phyloP scores from a whole-genome alignment of 129 eudicot genomes.

The Chrysanthemum seticuspe region DNA sequence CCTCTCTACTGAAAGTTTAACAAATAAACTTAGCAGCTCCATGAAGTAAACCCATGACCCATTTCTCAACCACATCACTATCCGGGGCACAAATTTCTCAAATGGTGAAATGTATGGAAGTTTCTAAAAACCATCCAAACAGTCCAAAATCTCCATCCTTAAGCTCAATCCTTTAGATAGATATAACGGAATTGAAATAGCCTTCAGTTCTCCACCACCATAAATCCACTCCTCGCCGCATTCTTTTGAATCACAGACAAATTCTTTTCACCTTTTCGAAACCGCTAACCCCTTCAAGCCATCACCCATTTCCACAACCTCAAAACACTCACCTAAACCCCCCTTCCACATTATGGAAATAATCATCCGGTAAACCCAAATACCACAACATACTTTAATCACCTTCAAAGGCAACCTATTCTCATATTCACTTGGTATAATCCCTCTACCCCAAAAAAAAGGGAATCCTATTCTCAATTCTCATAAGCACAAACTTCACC shows the following conservation, averaged over 20 bases:
- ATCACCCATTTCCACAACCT: slow-evolving; percentile 72
- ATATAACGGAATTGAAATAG: slow-evolving; percentile 48
- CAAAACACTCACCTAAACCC: slow-evolving; percentile 52
- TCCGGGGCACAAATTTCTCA: slow-evolving; percentile 49
- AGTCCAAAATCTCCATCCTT: slow-evolving; percentile 52
- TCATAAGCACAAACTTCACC: slow-evolving; percentile 63
- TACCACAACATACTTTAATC: slow-evolving; percentile 68
- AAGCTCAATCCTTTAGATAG: slow-evolving; percentile 68
- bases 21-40: too few relatives aligned
- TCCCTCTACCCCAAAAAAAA: too few relatives aligned
- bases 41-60: slow-evolving; percentile 66
- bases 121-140: slow-evolving; percentile 59
- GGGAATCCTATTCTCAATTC: slow-evolving; percentile 27
- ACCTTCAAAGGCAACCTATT: slow-evolving; percentile 65
- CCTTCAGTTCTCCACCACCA: slow-evolving; percentile 29
- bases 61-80: slow-evolving; percentile 62
- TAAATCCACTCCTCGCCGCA: background rate
- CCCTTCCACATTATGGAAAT: slow-evolving; percentile 36
- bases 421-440: too few relatives aligned
- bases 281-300: slow-evolving; percentile 68
- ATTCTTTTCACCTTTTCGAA: slow-evolving; percentile 19
- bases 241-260: slow-evolving; percentile 46
- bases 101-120: slow-evolving; percentile 31
- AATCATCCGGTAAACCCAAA: slow-evolving; percentile 75
- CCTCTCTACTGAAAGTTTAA: too few relatives aligned